Percentiles rank a stretch among this genome's conserved stretches.
Evolutionary conservation across 108 stramenopile species (phyloP).

Genomic region (Skeletonema tropicum): DNA sequence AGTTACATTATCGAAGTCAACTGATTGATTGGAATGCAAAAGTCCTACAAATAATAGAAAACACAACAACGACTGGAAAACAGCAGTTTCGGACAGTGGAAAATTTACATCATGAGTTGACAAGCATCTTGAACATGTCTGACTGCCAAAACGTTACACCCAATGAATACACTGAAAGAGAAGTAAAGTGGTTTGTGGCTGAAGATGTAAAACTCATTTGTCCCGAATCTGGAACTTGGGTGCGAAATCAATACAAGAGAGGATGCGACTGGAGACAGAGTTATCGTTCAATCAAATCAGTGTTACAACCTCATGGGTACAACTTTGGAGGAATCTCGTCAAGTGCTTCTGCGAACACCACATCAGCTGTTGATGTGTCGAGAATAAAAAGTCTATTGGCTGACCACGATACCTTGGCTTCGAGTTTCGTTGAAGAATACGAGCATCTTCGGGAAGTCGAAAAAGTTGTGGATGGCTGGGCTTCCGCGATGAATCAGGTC

Average conservation of each 20-base stretch:
- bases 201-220: constrained; percentile 42
- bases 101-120: constrained; percentile 34
- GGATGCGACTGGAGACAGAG: constrained; percentile 29
- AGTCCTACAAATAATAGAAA: constrained; percentile 20
- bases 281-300: constrained; percentile 23
- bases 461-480: constrained; percentile 58
- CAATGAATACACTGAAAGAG: constrained; percentile 50
- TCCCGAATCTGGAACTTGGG: constrained; percentile 40
- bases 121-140: constrained; percentile 31
- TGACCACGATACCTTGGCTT: constrained; percentile 40
- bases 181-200: constrained; percentile 57
- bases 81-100: constrained; percentile 32
- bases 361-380: constrained; percentile 16
- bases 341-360: neutral
- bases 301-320: constrained; percentile 29
- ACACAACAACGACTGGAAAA: constrained; percentile 13
- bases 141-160: constrained; percentile 31
- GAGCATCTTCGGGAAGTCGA: constrained; percentile 32
- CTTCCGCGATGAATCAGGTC: constrained; percentile 29
- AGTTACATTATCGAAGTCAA: constrained; percentile 56
- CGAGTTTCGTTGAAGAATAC: constrained; percentile 48
- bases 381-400: constrained; percentile 26
- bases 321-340: constrained; percentile 10
- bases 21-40: constrained; percentile 61
- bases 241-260: constrained; percentile 39